Evolutionary conservation across 108 stramenopile genomes (phyloP), one percentile per base, ranked within the genome.

Genomic region (Nitzschia sp.): DNA sequence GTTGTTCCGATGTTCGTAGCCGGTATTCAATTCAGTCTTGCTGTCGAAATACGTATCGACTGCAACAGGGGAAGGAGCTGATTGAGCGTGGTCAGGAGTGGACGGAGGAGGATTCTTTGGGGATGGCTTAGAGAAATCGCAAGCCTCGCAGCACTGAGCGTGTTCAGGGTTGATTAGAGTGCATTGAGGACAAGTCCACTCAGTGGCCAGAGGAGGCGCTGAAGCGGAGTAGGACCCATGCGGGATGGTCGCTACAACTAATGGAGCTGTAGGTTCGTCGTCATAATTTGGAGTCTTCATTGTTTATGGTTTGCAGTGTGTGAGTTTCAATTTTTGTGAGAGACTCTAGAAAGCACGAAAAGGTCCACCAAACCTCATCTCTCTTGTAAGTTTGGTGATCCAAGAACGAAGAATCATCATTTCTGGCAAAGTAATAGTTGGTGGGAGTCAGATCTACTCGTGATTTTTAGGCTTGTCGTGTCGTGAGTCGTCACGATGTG

Each of bases 171-270:
- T 71, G 35, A 71, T 15, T 45, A 71, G 48, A 25, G 59, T 71
- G 36, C 69, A 71, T 23, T 1, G n/a, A 5, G 69, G 59, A 36
- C 69, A 71, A 26, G 69, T 26, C 69, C 69, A 71, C 23, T 68
- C 3, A 61, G 63, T 11, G 90, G 88, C 63, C 87, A 84, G 13
- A 85, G 89, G 22, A 86, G 85, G 66, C 86, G 89, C 19, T 87
- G 82, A 8, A 85, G 79, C 0, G 91, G 88, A 29, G 89, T 78
- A 60, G 74, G 89, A 2, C 11, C 85, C 83, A 48, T 65, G 63
- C 44, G 54, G 32, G 3, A 63, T 32, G n/a, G 68, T 73, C 27
- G 66, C 59, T 68, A 79, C 77, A 60, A 85, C 60, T 22, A 79
- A 34, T 30, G 63, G 76, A 25, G 63, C 58, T 35, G 28, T 16